Evolutionary conservation across 371 early-diverging fungal species (phyloP).

Genomic region (Mortierella sp.): DNA sequence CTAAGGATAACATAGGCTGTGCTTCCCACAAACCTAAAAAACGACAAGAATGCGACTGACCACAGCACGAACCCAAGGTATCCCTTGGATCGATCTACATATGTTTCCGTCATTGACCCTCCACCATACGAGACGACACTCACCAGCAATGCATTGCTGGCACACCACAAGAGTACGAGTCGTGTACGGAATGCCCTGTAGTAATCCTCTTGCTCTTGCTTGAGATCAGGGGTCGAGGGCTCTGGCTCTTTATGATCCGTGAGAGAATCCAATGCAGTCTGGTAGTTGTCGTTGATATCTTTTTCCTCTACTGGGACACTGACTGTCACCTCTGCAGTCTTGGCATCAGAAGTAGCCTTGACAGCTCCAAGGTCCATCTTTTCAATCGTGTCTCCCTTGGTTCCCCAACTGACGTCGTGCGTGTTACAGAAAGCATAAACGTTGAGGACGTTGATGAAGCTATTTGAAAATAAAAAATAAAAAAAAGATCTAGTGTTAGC

Average conservation of each 20-base stretch:
- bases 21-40: conserved; percentile 82
- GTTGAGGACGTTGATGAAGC: conserved; percentile 87
- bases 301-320: conserved; percentile 53
- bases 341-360: conserved; percentile 42
- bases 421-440: conserved; percentile 95
- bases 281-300: conserved; percentile 73
- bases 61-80: conserved; percentile 81
- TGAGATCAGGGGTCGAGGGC: conserved; percentile 71
- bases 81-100: conserved; percentile 32
- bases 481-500: background rate
- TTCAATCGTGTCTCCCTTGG: conserved; percentile 84
- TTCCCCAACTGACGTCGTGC: conserved; percentile 96
- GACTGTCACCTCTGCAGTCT: conserved; percentile 56
- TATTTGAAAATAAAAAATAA: background rate
- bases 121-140: conserved; percentile 61
- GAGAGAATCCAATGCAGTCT: conserved; percentile 71
- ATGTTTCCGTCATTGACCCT: conserved; percentile 7
- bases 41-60: conserved; percentile 81
- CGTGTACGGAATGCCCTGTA: conserved; percentile 88
- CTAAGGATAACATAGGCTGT: conserved; percentile 71
- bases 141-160: conserved; percentile 82
- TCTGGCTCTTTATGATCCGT: conserved; percentile 54
- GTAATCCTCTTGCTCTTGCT: conserved; percentile 86
- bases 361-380: conserved; percentile 46
- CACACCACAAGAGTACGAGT: conserved; percentile 86